These are phyloP conservation scores for Mycena belliarum DNA, from an alignment of 768 basidiomycete species.

Conservation along the genomic window DNA sequence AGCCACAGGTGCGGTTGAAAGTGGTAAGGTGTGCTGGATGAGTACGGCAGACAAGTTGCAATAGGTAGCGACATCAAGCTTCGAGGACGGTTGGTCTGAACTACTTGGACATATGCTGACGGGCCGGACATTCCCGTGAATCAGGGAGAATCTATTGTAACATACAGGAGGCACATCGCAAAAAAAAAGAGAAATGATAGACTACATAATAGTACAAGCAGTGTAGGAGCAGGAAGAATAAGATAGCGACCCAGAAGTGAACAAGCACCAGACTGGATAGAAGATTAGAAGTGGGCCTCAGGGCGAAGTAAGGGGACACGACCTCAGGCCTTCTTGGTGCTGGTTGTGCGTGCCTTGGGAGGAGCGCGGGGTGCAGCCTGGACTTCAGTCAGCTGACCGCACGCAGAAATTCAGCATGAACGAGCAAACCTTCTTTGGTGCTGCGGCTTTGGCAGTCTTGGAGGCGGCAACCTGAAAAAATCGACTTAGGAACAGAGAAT, in stretches of 20 bases:
- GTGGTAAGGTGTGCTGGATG: too few species aligned
- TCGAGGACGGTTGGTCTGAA: too few species aligned
- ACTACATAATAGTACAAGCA: slow-evolving; percentile 15
- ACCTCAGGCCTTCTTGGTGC: neutral
- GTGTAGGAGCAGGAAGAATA: neutral
- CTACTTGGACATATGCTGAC: too few species aligned
- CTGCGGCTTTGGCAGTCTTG: neutral
- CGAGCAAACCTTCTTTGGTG: slow-evolving; percentile 20
- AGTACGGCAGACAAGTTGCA: too few species aligned
- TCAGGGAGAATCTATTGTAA: neutral
- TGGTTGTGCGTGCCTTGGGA: neutral
- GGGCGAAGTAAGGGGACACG: neutral
- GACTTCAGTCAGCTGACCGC: neutral
- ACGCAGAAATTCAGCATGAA: neutral
- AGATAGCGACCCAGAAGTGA: neutral
- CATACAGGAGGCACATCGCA: neutral
- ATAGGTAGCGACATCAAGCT: too few species aligned
- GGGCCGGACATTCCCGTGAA: too few species aligned
- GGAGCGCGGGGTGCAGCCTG: slow-evolving; percentile 9
- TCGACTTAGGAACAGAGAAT: too few species aligned
- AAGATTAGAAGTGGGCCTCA: neutral
- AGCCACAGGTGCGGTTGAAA: too few species aligned
- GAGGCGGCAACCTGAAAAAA: neutral
- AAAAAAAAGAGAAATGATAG: neutral
- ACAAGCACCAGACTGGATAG: neutral